These are phyloP conservation scores for Diaporthe ilicicola DNA, from an alignment of 2,329 filamentous ascomycete species.

Conservation along the genomic window DNA sequence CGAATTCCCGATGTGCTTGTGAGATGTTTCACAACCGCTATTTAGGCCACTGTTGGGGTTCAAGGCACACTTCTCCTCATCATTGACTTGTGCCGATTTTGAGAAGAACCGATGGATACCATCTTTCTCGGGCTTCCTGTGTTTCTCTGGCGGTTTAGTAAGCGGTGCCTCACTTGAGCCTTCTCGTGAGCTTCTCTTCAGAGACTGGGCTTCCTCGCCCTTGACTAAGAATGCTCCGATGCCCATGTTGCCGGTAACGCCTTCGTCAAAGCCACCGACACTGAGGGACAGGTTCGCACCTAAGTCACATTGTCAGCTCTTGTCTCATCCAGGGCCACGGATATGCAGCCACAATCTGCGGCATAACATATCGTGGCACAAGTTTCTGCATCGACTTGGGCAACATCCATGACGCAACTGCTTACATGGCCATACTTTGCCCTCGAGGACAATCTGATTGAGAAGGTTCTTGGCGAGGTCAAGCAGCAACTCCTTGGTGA, in stretches of 20 bases:
- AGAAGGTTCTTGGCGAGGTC: slow-evolving; percentile 80
- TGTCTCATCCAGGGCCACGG: neutral
- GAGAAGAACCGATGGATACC: slow-evolving; percentile 68
- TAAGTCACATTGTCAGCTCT: neutral
- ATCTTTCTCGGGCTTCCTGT: slow-evolving; percentile 54
- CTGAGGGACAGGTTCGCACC: slow-evolving; percentile 82
- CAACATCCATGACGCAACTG: neutral
- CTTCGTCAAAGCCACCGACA: slow-evolving; percentile 92
- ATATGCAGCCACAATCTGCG: neutral
- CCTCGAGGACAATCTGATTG: slow-evolving; percentile 79
- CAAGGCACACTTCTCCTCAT: slow-evolving; percentile 42
- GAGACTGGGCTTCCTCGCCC: slow-evolving; percentile 69
- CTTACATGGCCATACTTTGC: slow-evolving; percentile 82
- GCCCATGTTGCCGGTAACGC: slow-evolving; percentile 81
- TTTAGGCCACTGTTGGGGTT: slow-evolving; percentile 40
- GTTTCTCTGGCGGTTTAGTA: slow-evolving; percentile 50
- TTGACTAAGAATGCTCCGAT: slow-evolving; percentile 88
- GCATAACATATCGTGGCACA: neutral
- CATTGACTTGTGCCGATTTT: slow-evolving; percentile 37
- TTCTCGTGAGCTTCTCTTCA: slow-evolving; percentile 49
- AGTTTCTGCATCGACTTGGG: neutral
- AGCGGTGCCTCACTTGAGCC: slow-evolving; percentile 39
- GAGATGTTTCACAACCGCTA: slow-evolving; percentile 38
- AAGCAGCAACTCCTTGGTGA: slow-evolving; percentile 78
- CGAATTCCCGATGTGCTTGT: slow-evolving; percentile 32